Evolutionary conservation across 2,329 filamentous ascomycete genomes (phyloP).

Genomic region (Pseudogymnoascus sp.): DNA sequence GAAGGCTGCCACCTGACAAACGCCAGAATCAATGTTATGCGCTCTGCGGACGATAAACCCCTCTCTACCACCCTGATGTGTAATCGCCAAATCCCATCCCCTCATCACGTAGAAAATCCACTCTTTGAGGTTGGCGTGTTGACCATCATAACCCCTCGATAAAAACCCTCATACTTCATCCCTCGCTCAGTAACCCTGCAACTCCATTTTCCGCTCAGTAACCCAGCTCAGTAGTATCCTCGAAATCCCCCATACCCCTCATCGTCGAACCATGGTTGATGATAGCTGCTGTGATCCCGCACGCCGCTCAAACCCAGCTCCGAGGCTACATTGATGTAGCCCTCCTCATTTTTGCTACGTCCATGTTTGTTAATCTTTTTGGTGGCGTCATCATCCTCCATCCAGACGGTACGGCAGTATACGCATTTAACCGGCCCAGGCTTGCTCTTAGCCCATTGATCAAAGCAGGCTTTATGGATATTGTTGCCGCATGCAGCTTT

Average conservation of each 20-base stretch:
- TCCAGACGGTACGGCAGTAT: conserved; percentile 52
- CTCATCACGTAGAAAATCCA: not conserved
- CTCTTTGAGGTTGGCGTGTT: not conserved
- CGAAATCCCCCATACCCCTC: not conserved
- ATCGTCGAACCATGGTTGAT: conserved; percentile 18
- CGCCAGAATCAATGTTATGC: not conserved
- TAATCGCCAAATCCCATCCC: not conserved
- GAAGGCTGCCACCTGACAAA: not conserved
- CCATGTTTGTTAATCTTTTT: conserved; percentile 32
- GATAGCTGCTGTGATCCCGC: conserved; percentile 37
- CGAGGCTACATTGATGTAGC: conserved; percentile 54
- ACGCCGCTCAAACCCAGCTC: conserved; percentile 48
- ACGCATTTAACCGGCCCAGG: conserved; percentile 46
- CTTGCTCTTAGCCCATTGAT: conserved; percentile 45
- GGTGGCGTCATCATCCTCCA: conserved; percentile 33
- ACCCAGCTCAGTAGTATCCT: not conserved
- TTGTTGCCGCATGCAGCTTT: conserved; percentile 49
- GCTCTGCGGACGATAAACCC: not conserved
- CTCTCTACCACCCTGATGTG: not conserved
- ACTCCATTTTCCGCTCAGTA: not conserved
- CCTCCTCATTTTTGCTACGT: conserved; percentile 38
- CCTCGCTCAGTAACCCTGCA: not conserved
- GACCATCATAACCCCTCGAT: not conserved
- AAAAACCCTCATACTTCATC: not conserved
- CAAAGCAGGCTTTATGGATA: conserved; percentile 45